A percentile compares a stretch with the other conserved stretches of the same genome.
Evolutionary conservation across 2,329 filamentous ascomycete species (phyloP).

Genomic region (Juglanconis sp.): DNA sequence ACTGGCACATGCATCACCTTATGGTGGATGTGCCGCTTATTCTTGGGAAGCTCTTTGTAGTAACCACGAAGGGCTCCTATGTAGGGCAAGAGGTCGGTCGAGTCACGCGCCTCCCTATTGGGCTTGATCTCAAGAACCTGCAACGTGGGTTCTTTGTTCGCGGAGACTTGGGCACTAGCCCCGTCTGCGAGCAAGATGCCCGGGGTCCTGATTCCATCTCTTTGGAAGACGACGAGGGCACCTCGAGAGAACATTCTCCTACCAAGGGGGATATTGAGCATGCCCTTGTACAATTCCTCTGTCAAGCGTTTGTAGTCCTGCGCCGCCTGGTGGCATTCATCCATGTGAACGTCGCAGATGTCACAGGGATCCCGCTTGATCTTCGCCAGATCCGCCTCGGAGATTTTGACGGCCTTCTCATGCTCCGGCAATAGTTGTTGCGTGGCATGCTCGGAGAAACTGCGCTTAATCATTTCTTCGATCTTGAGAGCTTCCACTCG

Average conservation of each 20-base stretch:
- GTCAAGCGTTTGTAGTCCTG: conserved; percentile 80
- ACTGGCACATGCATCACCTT: conserved; percentile 70
- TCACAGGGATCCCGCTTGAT: conserved; percentile 82
- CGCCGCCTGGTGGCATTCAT: conserved; percentile 75
- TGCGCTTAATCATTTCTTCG: conserved; percentile 99
- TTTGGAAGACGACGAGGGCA: conserved; percentile 78
- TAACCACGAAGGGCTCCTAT: conserved; percentile 66
- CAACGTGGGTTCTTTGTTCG: conserved; percentile 59
- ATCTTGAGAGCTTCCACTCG: conserved; percentile 96
- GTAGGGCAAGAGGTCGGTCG: conserved; percentile 85
- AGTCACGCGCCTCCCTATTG: conserved; percentile 65
- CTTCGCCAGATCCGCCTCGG: conserved; percentile 86
- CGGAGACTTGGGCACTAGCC: conserved; percentile 55
- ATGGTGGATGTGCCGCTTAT: conserved; percentile 63
- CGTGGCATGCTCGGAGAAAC: conserved; percentile 96
- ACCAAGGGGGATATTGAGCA: conserved; percentile 78
- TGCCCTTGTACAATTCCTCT: conserved; percentile 70
- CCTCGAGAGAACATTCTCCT: conserved; percentile 73
- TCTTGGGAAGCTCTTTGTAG: conserved; percentile 65
- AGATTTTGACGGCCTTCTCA: conserved; percentile 88
- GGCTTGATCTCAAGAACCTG: conserved; percentile 77
- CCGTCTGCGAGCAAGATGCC: conserved; percentile 80
- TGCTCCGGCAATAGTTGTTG: conserved; percentile 92
- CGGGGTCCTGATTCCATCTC: conserved; percentile 77
- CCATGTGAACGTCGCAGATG: conserved; percentile 77